Evolutionary conservation across 164 flowering plant species (phyloP), one percentile per base, ranked within the genome.

Genomic region (Macadamia tetraphylla): DNA sequence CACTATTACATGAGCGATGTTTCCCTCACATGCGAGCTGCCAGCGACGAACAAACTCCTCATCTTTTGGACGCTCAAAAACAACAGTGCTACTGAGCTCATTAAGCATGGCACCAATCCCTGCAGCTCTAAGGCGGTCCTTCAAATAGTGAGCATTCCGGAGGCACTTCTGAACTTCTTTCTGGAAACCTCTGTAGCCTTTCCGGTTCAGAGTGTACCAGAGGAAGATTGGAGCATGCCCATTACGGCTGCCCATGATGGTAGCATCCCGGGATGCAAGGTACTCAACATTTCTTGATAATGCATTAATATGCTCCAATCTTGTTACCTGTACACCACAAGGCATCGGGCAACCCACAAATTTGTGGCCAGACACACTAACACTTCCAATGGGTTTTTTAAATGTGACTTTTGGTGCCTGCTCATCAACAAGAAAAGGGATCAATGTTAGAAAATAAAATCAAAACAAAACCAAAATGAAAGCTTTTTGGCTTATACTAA

Each of bases 321-420:
- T 84, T 52, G 98, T 93, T 66, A 93, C 75, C 72, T 93, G 98
- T 46, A 93, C 96, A 31, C 98, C 98, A 72, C 98, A 93, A 64
- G 98, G 98, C 98, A 93, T 91, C 31, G 97, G 98, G 70, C 98
- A 93, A 6, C 97, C 98, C 15, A 93, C 91, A 74, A 93, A 89
- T 81, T 93, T 93, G 88, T 93, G 98, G 58, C 98, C 97, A 53
- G 98, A 93, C 29, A 93, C 98, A 74, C 95, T 89, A 64, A 91
- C 98, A 77, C 98, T 93, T 63, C 98, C 98, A 23, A 93, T 91
- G 29, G 98, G 97, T 78, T 93, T 93, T 79, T 89, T 93, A 80
- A 93, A 93, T 31, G 84, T 35, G 51, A 93, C 98, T 59, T 93
- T 93, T 42, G 97, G 98, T 67, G 98, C 97, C 98, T 91, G 88